Conservation (phyloP, 192 early-diverging fungal genomes). For the Coemansia reversa region DNA sequence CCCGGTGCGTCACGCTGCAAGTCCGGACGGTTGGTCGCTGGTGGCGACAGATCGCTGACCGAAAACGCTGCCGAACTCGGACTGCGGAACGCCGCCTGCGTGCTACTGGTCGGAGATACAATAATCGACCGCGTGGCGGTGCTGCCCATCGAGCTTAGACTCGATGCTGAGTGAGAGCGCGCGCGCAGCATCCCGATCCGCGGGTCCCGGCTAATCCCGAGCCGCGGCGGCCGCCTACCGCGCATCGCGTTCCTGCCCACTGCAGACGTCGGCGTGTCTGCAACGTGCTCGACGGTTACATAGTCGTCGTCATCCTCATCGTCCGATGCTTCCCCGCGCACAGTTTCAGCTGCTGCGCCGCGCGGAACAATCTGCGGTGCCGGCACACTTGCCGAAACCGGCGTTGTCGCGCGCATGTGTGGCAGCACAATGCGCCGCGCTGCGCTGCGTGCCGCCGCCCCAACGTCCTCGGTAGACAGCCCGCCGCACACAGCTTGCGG, state of each 20-base stretch:
- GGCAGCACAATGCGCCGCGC: constrained; percentile 30
- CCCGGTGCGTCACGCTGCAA: constrained; percentile 2
- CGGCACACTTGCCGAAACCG: constrained; percentile 37
- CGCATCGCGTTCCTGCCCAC: not conserved
- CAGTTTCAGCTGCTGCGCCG: not conserved
- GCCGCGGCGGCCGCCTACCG: constrained; percentile 10
- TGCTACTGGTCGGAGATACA: constrained; percentile 18
- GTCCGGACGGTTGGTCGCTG: not conserved
- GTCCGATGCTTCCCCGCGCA: not conserved
- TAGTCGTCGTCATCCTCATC: constrained; percentile 9
- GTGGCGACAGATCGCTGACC: constrained; percentile 18
- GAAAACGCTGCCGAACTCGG: constrained; percentile 13
- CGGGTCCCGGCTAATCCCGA: constrained; percentile 1
- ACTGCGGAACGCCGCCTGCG: constrained; percentile 1
- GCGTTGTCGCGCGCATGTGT: constrained; percentile 42
- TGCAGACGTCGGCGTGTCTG: not conserved
- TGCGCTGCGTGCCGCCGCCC: not conserved
- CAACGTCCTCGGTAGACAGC: not conserved
- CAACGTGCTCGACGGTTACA: not conserved
- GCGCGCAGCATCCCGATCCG: constrained; percentile 10
- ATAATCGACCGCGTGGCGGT: constrained; percentile 17
- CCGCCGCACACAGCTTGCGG: constrained; percentile 2
- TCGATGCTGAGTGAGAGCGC: constrained; percentile 17
- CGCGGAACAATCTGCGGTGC: constrained; percentile 28
- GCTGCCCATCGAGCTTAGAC: constrained; percentile 21